phyloP scores from a whole-genome alignment of 768 basidiomycete species.

The Suillus subluteus region DNA sequence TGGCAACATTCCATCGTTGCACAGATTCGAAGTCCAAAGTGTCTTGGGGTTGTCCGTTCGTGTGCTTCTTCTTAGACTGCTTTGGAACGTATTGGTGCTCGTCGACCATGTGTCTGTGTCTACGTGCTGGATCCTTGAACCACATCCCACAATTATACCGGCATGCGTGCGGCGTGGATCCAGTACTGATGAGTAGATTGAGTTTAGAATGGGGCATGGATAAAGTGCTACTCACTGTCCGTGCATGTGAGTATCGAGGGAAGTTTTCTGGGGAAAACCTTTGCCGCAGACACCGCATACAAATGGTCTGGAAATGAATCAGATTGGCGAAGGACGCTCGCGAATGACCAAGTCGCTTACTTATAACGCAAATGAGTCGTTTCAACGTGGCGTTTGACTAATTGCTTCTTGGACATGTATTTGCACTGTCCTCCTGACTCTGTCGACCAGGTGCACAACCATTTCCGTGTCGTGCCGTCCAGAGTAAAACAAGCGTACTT shows the following conservation, averaged over 20 bases:
- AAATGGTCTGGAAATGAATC: conserved; percentile 45
- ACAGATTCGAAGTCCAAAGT: conserved; percentile 28
- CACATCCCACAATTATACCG: conserved; percentile 51
- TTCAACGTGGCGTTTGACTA: conserved; percentile 71
- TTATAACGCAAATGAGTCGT: conserved; percentile 63
- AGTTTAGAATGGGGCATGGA: conserved; percentile 2
- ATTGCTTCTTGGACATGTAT: conserved; percentile 59
- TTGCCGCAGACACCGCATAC: conserved; percentile 55
- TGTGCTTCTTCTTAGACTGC: conserved; percentile 48
- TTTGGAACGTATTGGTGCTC: conserved; percentile 55
- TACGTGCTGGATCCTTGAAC: conserved; percentile 69
- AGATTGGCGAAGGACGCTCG: conserved; percentile 9
- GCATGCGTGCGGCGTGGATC: conserved; percentile 57
- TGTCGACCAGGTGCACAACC: conserved; percentile 46
- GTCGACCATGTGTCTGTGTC: conserved; percentile 61
- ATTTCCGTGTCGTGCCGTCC: conserved; percentile 40
- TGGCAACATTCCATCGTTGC: conserved; percentile 36
- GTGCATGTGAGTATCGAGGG: conserved; percentile 59
- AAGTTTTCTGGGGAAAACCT: conserved; percentile 62
- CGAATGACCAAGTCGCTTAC: conserved; percentile 39
- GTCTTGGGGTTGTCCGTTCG: conserved; percentile 35
- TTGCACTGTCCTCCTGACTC: conserved; percentile 40
- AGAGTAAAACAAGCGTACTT: conserved; percentile 37
- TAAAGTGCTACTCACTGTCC: conserved; percentile 45
- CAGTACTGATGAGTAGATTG: conserved; percentile 47